These are phyloP conservation scores for Penicillium daleae DNA, from an alignment of 495 filamentous ascomycete genomes.

Conservation along the genomic window DNA sequence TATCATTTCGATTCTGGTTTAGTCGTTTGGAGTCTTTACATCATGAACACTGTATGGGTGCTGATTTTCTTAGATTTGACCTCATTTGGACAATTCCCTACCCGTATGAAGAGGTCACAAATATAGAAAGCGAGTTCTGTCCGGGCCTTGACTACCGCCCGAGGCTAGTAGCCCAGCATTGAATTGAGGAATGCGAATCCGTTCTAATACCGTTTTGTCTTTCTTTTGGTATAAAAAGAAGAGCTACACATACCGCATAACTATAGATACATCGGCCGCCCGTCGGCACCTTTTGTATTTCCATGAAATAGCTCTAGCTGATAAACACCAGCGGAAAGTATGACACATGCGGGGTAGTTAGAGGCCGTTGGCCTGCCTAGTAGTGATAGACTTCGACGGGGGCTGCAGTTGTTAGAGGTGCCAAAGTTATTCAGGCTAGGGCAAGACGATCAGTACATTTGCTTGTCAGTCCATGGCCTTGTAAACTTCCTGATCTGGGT, in stretches of 20 bases:
- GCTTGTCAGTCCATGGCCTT: not conserved
- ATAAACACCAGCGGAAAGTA: not conserved
- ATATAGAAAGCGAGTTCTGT: constrained; percentile 44
- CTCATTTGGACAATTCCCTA: constrained; percentile 54
- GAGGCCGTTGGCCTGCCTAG: not conserved
- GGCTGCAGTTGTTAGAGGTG: not conserved
- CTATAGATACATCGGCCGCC: not conserved
- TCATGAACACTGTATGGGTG: no score
- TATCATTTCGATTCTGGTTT: not conserved
- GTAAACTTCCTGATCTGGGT: not conserved
- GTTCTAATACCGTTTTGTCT: not conserved
- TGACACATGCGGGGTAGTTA: not conserved
- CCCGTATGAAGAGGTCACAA: constrained; percentile 44
- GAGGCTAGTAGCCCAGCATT: constrained; percentile 24
- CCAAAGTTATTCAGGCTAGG: not conserved
- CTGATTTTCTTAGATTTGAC: constrained; percentile 40
- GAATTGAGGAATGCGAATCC: not conserved
- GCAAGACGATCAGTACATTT: not conserved
- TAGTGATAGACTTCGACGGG: not conserved
- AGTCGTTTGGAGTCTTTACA: not conserved
- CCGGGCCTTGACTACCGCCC: constrained; percentile 41
- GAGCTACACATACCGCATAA: not conserved
- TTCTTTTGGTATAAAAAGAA: not conserved
- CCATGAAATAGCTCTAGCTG: not conserved
- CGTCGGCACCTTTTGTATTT: not conserved